Conservation (phyloP, 2,329 filamentous ascomycete genomes). For the Fusarium humuli region DNA sequence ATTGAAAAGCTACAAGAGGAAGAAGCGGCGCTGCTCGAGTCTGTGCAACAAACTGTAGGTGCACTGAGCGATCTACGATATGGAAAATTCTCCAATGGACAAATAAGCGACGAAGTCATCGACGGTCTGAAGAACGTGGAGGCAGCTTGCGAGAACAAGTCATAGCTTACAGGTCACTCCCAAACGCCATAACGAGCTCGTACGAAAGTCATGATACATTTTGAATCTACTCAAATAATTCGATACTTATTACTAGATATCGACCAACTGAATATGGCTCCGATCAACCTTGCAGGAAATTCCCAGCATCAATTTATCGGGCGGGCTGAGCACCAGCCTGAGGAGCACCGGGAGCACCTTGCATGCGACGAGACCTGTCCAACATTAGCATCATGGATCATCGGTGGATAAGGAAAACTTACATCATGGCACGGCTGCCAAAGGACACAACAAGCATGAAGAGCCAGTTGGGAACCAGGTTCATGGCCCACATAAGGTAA, state of each 20-base stretch:
- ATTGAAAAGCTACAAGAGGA: conserved; percentile 74
- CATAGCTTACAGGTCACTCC: conserved; percentile 46
- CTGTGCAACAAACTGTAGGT: conserved; percentile 74
- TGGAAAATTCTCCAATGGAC: conserved; percentile 75
- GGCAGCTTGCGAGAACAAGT: conserved; percentile 68
- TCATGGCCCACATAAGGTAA: conserved; percentile 75
- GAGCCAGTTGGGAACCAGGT: conserved; percentile 77
- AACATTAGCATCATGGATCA: conserved; percentile 39
- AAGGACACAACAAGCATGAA: conserved; percentile 83
- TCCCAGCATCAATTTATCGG: conserved; percentile 29
- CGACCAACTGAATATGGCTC: conserved; percentile 16
- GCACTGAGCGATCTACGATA: conserved; percentile 86
- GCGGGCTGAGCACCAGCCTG: conserved; percentile 30
- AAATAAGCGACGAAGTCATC: conserved; percentile 74
- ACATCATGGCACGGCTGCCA: conserved; percentile 81
- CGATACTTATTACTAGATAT: conserved; percentile 26
- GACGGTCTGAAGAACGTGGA: conserved; percentile 69
- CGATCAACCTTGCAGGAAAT: conserved; percentile 13
- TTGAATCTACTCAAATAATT: conserved; percentile 4
- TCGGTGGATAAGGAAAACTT: conserved; percentile 54
- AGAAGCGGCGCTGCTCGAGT: conserved; percentile 67
- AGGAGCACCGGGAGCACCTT: conserved; percentile 30
- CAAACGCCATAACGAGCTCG: conserved; percentile 24
- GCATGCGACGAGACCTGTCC: conserved; percentile 55
- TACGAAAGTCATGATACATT: conserved; percentile 28